phyloP scores from a whole-genome alignment of 179 eudicot species.

The Nepenthes alata region DNA sequence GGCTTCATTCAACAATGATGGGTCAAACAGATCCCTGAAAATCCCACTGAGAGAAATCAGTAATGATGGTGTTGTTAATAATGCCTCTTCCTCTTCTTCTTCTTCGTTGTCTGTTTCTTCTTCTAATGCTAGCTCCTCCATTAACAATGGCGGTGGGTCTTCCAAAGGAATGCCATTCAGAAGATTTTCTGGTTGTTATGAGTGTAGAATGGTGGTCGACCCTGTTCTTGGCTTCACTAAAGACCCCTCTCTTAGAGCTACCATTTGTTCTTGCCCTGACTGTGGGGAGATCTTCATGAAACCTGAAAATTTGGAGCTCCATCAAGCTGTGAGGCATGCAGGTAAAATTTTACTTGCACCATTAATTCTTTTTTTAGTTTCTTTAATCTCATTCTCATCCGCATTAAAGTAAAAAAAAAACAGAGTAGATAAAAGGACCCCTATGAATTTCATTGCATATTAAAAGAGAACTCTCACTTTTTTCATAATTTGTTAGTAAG shows the following conservation, averaged over 20 bases:
- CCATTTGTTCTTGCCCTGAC: constrained; percentile 61
- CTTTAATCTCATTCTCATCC: background rate
- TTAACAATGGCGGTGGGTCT: constrained; percentile 9
- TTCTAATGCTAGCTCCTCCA: constrained; percentile 2
- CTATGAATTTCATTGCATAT: too few relatives aligned
- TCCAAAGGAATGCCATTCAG: constrained; percentile 63
- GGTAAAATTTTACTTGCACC: constrained; percentile 21
- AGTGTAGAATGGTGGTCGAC: constrained; percentile 84
- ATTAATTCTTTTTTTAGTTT: background rate
- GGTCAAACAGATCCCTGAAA: constrained; percentile 37
- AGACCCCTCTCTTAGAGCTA: constrained; percentile 65
- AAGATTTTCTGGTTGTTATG: constrained; percentile 82
- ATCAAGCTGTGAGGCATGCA: constrained; percentile 86
- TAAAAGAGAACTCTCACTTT: too few relatives aligned
- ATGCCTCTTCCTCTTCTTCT: constrained; percentile 13
- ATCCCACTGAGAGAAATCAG: constrained; percentile 23
- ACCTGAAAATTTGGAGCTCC: constrained; percentile 76
- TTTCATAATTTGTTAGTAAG: too few relatives aligned
- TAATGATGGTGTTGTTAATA: constrained; percentile 3
- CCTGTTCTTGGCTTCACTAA: constrained; percentile 64
- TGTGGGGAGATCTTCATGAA: constrained; percentile 86
- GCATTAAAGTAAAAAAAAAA: background rate
- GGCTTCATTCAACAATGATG: constrained; percentile 15
- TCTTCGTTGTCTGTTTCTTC: constrained; percentile 10
- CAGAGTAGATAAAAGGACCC: too few relatives aligned